Evolutionary conservation across 2,329 filamentous ascomycete genomes (phyloP).

Genomic region (Phyllosticta paracitricarpa): DNA sequence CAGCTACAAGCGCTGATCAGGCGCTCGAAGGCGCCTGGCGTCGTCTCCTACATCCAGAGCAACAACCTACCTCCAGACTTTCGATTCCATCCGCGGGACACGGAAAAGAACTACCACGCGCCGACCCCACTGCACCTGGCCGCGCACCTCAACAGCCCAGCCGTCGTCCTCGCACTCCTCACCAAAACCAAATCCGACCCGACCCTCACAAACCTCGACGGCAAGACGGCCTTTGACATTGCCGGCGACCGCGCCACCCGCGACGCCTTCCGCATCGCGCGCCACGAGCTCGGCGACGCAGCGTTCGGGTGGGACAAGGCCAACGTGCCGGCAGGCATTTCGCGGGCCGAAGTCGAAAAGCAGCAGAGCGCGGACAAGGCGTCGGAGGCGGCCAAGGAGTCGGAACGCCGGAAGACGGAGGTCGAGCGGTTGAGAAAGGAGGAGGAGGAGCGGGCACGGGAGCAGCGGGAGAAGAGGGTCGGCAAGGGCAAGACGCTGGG

Average conservation of each 20-base stretch:
- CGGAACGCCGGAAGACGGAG: slow-evolving; percentile 60
- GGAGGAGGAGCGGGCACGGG: slow-evolving; percentile 39
- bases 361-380: slow-evolving; percentile 60
- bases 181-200: slow-evolving; percentile 68
- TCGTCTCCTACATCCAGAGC: slow-evolving; percentile 72
- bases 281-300: slow-evolving; percentile 68
- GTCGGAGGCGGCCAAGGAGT: slow-evolving; percentile 53
- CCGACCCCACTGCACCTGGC: slow-evolving; percentile 80
- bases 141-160: slow-evolving; percentile 66
- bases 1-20: slow-evolving; percentile 83
- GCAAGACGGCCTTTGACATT: slow-evolving; percentile 79
- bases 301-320: slow-evolving; percentile 72
- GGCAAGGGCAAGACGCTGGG: slow-evolving; percentile 44
- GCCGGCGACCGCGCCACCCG: slow-evolving; percentile 76
- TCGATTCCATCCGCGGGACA: slow-evolving; percentile 53
- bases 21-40: slow-evolving; percentile 77
- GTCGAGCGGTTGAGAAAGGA: slow-evolving; percentile 58
- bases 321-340: slow-evolving; percentile 61
- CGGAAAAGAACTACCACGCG: slow-evolving; percentile 64
- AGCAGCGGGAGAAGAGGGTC: slow-evolving; percentile 40
- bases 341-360: slow-evolving; percentile 59
- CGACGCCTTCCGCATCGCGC: slow-evolving; percentile 84
- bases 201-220: slow-evolving; percentile 57
- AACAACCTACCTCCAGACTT: slow-evolving; percentile 66
- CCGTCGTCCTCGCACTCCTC: slow-evolving; percentile 68